Conservation (phyloP, 345 rosid genomes). For the Pugionium cornutum region DNA sequence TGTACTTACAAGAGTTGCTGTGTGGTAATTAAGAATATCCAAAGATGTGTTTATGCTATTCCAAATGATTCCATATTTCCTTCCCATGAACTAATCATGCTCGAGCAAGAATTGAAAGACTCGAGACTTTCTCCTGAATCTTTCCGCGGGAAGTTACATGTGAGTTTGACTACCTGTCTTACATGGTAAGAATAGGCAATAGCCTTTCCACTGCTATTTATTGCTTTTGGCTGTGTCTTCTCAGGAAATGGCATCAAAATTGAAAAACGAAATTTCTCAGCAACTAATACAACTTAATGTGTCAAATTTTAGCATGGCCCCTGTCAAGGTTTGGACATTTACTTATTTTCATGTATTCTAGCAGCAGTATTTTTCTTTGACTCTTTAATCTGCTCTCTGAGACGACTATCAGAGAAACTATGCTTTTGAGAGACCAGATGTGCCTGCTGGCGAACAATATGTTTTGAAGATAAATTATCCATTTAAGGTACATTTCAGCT, state of each 20-base stretch:
- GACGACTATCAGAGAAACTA: constrained; percentile 64
- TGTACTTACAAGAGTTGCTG: constrained; percentile 80
- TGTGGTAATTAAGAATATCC: constrained; percentile 73
- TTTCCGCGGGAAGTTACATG: constrained; percentile 72
- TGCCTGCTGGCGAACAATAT: constrained; percentile 81
- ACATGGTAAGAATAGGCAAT: constrained; percentile 1
- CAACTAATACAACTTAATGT: constrained; percentile 69
- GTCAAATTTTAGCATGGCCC: constrained; percentile 79
- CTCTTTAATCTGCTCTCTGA: constrained; percentile 29
- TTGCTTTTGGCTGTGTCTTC: constrained; percentile 27
- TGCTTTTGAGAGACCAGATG: constrained; percentile 80
- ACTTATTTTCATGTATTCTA: constrained; percentile 16
- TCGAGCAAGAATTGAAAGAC: constrained; percentile 73
- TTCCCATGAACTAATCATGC: constrained; percentile 58
- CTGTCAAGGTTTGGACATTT: constrained; percentile 70
- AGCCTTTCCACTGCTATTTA: constrained; percentile 20
- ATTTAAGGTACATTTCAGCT: constrained; percentile 64
- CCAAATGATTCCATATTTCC: constrained; percentile 65
- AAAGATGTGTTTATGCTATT: constrained; percentile 86
- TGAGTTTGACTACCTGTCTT: constrained; percentile 40
- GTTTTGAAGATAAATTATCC: constrained; percentile 86
- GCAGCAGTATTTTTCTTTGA: constrained; percentile 15
- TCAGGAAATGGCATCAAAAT: constrained; percentile 66
- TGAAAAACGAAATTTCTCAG: constrained; percentile 74
- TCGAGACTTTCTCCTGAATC: constrained; percentile 58